A percentile compares a stretch with the other conserved stretches of the same genome.
These are phyloP conservation scores for Macrotyloma uniflorum DNA, from an alignment of 306 rosid genomes.

Conservation along the genomic window DNA sequence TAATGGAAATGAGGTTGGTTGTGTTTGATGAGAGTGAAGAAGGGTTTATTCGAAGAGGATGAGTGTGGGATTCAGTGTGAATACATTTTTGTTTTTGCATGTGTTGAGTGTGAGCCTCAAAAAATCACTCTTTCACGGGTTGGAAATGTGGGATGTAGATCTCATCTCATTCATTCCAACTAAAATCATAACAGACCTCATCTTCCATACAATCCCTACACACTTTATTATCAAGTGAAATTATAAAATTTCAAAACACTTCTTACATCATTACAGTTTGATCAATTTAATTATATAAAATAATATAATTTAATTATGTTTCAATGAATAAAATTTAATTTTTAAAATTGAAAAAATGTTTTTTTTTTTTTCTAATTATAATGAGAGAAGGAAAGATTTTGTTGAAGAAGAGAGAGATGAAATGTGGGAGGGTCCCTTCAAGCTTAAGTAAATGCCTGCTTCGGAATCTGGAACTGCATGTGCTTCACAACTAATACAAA, in stretches of 20 bases:
- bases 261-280: too few species aligned
- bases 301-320: too few species aligned
- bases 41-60: not conserved
- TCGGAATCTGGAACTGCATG: not conserved
- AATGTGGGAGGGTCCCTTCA: not conserved
- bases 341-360: too few species aligned
- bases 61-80: not conserved
- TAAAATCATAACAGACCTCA: not conserved
- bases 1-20: too few species aligned
- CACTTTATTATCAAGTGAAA: too few species aligned
- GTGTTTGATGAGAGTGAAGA: not conserved
- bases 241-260: too few species aligned
- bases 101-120: not conserved
- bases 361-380: too few species aligned
- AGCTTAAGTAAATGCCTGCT: constrained; percentile 12
- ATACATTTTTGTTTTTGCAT: too few species aligned
- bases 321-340: too few species aligned
- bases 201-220: too few species aligned
- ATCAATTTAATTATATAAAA: too few species aligned
- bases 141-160: not conserved
- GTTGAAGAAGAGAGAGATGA: not conserved
- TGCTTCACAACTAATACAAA: not conserved
- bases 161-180: not conserved
- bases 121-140: not conserved
- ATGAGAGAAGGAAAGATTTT: not conserved